Evolutionary conservation across 345 rosid genomes (phyloP).

Genomic region (Euclidium syriacum): DNA sequence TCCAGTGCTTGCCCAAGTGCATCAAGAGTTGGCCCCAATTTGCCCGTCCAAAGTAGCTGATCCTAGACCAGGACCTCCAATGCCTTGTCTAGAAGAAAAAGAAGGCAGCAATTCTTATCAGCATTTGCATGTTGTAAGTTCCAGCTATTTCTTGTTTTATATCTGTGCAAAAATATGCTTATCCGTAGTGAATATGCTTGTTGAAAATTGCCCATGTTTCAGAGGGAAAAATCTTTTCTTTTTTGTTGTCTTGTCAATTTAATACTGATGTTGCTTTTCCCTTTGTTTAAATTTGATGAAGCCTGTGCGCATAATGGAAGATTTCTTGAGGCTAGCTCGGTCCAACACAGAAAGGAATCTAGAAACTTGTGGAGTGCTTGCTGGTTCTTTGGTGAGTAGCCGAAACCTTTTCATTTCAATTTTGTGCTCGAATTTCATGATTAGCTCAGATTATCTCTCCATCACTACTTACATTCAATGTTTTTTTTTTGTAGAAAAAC

Average conservation of each 20-base stretch:
- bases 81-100: slow-evolving; percentile 47
- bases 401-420: neutral
- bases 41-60: slow-evolving; percentile 95
- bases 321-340: slow-evolving; percentile 76
- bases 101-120: slow-evolving; percentile 56
- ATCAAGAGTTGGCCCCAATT: slow-evolving; percentile 53
- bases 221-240: neutral
- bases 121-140: slow-evolving; percentile 81
- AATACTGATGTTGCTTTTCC: slow-evolving; percentile 9
- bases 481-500: slow-evolving; percentile 54
- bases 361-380: slow-evolving; percentile 95
- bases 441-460: neutral
- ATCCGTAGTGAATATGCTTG: too few relatives aligned
- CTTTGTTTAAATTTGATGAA: slow-evolving; percentile 28
- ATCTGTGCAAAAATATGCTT: too few relatives aligned
- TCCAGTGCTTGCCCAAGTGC: slow-evolving; percentile 88
- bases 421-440: neutral
- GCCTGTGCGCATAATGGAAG: slow-evolving; percentile 88
- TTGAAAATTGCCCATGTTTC: neutral
- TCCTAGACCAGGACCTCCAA: slow-evolving; percentile 98
- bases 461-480: slow-evolving; percentile 19
- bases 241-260: neutral
- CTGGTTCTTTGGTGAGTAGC: slow-evolving; percentile 78
- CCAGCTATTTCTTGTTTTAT: neutral
- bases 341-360: slow-evolving; percentile 78